Percentiles rank a stretch among this genome's conserved stretches.
phyloP scores from a whole-genome alignment of 352 stramenopile species.

The Globisporangium apiculatum region DNA sequence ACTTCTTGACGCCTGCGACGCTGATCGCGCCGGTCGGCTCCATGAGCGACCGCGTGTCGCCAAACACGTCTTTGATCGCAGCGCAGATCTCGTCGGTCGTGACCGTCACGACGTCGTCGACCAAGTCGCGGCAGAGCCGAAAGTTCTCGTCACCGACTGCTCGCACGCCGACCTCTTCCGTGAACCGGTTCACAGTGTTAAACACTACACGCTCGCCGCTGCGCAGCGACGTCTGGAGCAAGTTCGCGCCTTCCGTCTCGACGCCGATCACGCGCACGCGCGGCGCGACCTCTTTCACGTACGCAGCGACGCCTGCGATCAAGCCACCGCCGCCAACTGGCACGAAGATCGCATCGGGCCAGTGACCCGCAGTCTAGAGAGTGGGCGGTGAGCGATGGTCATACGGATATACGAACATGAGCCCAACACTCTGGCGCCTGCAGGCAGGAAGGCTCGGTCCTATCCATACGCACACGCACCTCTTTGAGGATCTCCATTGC shows the following conservation, averaged over 20 bases:
- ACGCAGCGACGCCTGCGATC: slow-evolving; percentile 93
- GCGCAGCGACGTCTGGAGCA: slow-evolving; percentile 89
- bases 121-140: slow-evolving; percentile 88
- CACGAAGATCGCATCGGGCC: slow-evolving; percentile 95
- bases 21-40: slow-evolving; percentile 93
- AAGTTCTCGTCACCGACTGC: slow-evolving; percentile 94
- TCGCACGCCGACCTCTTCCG: slow-evolving; percentile 95
- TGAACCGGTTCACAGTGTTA: slow-evolving; percentile 94
- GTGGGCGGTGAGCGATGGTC: not conserved
- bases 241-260: slow-evolving; percentile 92
- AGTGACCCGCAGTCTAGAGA: slow-evolving; percentile 66
- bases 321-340: slow-evolving; percentile 96
- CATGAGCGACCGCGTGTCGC: slow-evolving; percentile 93
- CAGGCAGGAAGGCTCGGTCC: not conserved
- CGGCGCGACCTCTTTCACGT: slow-evolving; percentile 75
- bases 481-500: slow-evolving; percentile 91
- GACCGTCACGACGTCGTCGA: slow-evolving; percentile 97
- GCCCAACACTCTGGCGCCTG: not conserved
- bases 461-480: slow-evolving; percentile 13
- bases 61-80: slow-evolving; percentile 91
- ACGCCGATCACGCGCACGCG: slow-evolving; percentile 95
- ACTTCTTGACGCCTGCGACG: slow-evolving; percentile 95
- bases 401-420: not conserved
- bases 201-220: slow-evolving; percentile 85
- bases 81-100: slow-evolving; percentile 94